Evolutionary conservation across 2,329 filamentous ascomycete genomes (phyloP).

Genomic region (Monosporascus ibericus): DNA sequence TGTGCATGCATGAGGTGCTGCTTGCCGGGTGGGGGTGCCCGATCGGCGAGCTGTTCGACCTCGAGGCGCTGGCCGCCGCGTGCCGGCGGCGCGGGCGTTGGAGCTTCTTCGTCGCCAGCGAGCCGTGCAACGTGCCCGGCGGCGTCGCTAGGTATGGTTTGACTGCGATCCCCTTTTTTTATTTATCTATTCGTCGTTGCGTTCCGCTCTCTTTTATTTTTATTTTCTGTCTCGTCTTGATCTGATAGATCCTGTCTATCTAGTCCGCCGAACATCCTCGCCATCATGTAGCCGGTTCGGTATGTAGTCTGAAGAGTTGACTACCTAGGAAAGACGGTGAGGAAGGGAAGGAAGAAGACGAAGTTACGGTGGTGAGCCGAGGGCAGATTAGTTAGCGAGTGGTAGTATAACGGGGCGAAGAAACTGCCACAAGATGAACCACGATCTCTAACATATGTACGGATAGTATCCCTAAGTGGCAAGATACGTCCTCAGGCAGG

Average conservation of each 20-base stretch:
- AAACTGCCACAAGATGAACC: too few relatives aligned
- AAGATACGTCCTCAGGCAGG: too few relatives aligned
- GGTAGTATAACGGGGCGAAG: too few relatives aligned
- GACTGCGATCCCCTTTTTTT: neutral
- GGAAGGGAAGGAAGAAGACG: neutral
- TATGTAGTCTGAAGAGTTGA: too few relatives aligned
- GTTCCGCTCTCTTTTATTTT: neutral
- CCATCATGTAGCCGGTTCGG: conserved; percentile 24
- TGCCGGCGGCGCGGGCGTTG: conserved; percentile 32
- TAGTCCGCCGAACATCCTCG: conserved; percentile 30
- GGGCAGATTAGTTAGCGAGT: too few relatives aligned
- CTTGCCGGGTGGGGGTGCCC: conserved; percentile 43
- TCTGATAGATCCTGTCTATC: too few relatives aligned
- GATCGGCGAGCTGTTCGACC: conserved; percentile 44
- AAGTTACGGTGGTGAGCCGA: too few relatives aligned
- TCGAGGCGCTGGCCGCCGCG: conserved; percentile 36
- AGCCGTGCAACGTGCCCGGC: conserved; percentile 38
- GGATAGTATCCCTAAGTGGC: too few relatives aligned
- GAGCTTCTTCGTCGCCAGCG: conserved; percentile 41
- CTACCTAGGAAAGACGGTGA: neutral
- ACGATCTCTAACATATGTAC: too few relatives aligned
- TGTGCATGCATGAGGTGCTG: conserved; percentile 37
- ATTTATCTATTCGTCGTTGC: neutral
- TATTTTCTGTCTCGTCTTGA: neutral
- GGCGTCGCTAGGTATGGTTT: conserved; percentile 26